phyloP scores from a whole-genome alignment of 2,329 filamentous ascomycete genomes.

The Moelleriella libera region DNA sequence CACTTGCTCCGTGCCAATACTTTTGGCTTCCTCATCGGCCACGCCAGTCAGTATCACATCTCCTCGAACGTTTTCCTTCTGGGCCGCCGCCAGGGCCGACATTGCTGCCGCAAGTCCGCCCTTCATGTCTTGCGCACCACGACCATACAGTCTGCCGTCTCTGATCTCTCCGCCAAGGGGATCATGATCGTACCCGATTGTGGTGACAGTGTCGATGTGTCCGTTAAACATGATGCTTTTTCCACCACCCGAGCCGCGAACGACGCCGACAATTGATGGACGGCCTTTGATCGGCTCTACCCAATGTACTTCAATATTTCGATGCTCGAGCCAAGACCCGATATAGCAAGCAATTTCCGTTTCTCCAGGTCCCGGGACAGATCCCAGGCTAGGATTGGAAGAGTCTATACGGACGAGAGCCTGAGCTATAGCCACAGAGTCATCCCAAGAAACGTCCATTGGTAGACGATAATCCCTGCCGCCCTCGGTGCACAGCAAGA shows the following conservation, averaged over 20 bases:
- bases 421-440: conserved; percentile 27
- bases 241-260: conserved; percentile 29
- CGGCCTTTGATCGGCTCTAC: conserved; percentile 29
- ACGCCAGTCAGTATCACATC: conserved; percentile 39
- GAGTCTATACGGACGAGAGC: conserved; percentile 33
- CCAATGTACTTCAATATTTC: conserved; percentile 34
- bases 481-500: conserved; percentile 51
- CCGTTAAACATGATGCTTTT: conserved; percentile 37
- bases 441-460: conserved; percentile 22
- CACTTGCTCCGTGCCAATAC: conserved; percentile 35
- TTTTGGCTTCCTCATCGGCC: conserved; percentile 36
- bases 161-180: conserved; percentile 26
- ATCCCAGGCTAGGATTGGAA: conserved; percentile 27
- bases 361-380: conserved; percentile 28
- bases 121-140: conserved; percentile 38
- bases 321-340: conserved; percentile 33
- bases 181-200: conserved; percentile 29
- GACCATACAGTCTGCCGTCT: conserved; percentile 26
- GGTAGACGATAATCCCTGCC: conserved; percentile 35
- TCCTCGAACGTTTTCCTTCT: conserved; percentile 23
- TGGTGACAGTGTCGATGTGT: conserved; percentile 36
- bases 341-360: conserved; percentile 30
- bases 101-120: conserved; percentile 32
- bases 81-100: conserved; percentile 22
- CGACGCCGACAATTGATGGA: conserved; percentile 34